Evolutionary conservation across 2,329 filamentous ascomycete genomes (phyloP).

Genomic region (Blumeriella jaapii): DNA sequence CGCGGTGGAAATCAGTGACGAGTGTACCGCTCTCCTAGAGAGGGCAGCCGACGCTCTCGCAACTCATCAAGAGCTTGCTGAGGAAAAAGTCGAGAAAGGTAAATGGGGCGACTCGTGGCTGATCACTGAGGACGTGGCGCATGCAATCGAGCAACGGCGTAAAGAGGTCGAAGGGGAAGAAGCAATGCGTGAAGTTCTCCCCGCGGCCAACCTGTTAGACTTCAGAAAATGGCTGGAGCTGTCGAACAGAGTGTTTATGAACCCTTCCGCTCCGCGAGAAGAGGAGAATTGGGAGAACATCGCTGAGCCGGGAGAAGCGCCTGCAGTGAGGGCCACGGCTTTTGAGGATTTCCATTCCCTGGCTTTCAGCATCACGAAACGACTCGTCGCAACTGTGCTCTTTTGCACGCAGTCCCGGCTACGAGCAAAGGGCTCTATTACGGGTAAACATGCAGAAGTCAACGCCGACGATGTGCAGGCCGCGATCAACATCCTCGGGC

Average conservation of each 20-base stretch:
- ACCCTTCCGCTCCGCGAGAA: conserved; percentile 39
- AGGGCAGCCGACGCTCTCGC: conserved; percentile 55
- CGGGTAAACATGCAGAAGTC: conserved; percentile 23
- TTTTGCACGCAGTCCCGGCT: conserved; percentile 62
- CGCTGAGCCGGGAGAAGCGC: conserved; percentile 40
- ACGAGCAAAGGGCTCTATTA: conserved; percentile 32
- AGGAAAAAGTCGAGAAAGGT: conserved; percentile 46
- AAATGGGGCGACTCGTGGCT: conserved; percentile 56
- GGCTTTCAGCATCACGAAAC: conserved; percentile 53
- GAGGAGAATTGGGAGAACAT: conserved; percentile 58
- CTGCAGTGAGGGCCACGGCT: conserved; percentile 62
- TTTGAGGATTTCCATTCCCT: conserved; percentile 67
- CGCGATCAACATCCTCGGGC: conserved; percentile 41
- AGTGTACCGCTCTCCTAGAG: conserved; percentile 56
- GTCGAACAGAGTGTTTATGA: conserved; percentile 65
- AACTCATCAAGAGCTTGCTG: conserved; percentile 49
- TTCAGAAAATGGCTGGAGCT: conserved; percentile 50
- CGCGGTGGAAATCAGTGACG: conserved; percentile 57
- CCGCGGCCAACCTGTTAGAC: conserved; percentile 46
- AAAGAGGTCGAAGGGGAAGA: conserved; percentile 17
- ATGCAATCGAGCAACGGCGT: conserved; percentile 15
- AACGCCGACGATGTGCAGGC: conserved; percentile 33
- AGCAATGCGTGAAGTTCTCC: conserved; percentile 28
- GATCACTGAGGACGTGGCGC: conserved; percentile 34
- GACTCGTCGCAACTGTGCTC: conserved; percentile 57